Conservation (phyloP, 2,329 filamentous ascomycete species). For the Cadophora sp. region DNA sequence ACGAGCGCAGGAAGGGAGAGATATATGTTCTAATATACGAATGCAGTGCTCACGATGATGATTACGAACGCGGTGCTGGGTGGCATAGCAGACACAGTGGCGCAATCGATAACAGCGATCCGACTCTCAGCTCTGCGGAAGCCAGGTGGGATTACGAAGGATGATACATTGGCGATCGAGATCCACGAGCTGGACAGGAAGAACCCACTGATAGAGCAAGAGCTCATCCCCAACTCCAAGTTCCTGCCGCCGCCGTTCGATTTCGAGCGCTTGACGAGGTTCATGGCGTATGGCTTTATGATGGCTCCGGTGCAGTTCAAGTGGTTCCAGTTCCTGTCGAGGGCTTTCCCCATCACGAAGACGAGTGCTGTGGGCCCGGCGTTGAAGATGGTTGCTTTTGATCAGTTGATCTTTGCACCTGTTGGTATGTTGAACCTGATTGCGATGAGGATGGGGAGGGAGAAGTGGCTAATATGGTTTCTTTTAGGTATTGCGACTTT, state of each 20-base stretch:
- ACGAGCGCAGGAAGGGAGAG: neutral
- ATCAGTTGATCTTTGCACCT: slow-evolving; percentile 93
- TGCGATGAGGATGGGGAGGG: no score
- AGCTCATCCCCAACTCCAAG: slow-evolving; percentile 70
- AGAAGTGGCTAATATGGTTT: slow-evolving; percentile 27
- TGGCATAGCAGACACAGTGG: slow-evolving; percentile 95
- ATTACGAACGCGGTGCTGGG: slow-evolving; percentile 96
- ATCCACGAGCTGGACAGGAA: slow-evolving; percentile 87
- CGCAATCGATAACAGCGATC: slow-evolving; percentile 88
- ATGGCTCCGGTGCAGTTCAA: slow-evolving; percentile 96
- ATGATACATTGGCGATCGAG: slow-evolving; percentile 82
- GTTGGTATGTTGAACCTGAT: slow-evolving; percentile 68
- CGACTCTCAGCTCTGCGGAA: slow-evolving; percentile 72
- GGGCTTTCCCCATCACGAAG: slow-evolving; percentile 85
- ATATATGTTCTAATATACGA: slow-evolving; percentile 24
- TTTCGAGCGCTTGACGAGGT: slow-evolving; percentile 91
- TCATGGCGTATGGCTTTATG: slow-evolving; percentile 96
- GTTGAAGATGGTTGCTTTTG: slow-evolving; percentile 88
- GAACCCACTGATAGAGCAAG: slow-evolving; percentile 69
- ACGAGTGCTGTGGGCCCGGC: slow-evolving; percentile 75
- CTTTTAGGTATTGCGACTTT: slow-evolving; percentile 76
- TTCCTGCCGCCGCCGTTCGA: slow-evolving; percentile 83
- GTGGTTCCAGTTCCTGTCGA: slow-evolving; percentile 89
- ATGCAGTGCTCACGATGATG: slow-evolving; percentile 92
- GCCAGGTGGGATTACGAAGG: slow-evolving; percentile 60